Evolutionary conservation across 78 protist species (phyloP).

Genomic region (Dictyostelium firmibasis): DNA sequence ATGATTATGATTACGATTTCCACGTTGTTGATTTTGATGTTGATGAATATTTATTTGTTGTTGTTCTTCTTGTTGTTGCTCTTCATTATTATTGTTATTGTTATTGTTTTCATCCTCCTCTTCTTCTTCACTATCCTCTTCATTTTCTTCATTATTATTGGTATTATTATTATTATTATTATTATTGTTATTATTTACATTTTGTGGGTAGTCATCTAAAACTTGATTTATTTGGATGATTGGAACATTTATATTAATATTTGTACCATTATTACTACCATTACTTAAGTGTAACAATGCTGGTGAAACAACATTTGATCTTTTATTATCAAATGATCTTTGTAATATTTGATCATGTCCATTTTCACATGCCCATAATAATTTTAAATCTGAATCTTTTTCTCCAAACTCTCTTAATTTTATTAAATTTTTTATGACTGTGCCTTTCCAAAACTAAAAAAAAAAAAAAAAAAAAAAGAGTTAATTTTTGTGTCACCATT

Average conservation of each 20-base stretch:
- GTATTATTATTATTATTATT: neutral
- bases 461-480: neutral
- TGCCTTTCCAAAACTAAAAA: constrained; percentile 30
- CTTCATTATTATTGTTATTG: neutral
- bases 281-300: neutral
- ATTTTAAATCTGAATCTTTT: constrained; percentile 16
- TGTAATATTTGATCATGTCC: constrained; percentile 68
- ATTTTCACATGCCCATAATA: constrained; percentile 79
- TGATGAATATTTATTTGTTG: neutral
- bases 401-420: constrained; percentile 36
- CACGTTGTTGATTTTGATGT: neutral
- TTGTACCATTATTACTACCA: neutral
- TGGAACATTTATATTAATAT: neutral
- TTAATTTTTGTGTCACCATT: neutral
- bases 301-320: neutral
- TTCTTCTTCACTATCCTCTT: neutral
- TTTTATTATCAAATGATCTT: constrained; percentile 44
- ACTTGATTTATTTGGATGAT: neutral
- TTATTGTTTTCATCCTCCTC: neutral
- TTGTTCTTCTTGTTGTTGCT: neutral
- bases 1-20: neutral
- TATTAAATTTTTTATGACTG: constrained; percentile 36
- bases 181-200: neutral
- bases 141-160: neutral
- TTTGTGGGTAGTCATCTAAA: neutral